A percentile compares a stretch with the other conserved stretches of the same genome.
Evolutionary conservation across 1,139 yeast genomes (phyloP).

Genomic region (Debaryomyces sp.): DNA sequence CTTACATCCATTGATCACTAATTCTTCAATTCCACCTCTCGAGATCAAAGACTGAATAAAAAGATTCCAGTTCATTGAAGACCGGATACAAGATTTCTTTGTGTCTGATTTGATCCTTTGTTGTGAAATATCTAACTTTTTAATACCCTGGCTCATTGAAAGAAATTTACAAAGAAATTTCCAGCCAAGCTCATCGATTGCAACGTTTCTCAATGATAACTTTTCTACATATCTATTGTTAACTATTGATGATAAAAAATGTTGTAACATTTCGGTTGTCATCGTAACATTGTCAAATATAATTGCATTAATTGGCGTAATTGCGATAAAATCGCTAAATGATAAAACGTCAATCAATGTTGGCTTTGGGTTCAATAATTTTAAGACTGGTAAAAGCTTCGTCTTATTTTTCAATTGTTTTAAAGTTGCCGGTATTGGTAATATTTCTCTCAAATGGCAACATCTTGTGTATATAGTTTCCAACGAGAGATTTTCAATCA

Average conservation of each 20-base stretch:
- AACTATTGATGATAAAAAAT: constrained; percentile 64
- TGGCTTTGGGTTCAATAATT: constrained; percentile 86
- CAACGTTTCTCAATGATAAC: constrained; percentile 76
- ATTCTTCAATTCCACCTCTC: constrained; percentile 80
- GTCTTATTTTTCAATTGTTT: constrained; percentile 79
- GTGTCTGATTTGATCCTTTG: constrained; percentile 62
- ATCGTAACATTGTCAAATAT: constrained; percentile 83
- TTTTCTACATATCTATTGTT: constrained; percentile 64
- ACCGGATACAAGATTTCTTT: constrained; percentile 48
- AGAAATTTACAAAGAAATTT: constrained; percentile 70
- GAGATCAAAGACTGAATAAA: constrained; percentile 58
- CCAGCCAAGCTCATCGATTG: constrained; percentile 77
- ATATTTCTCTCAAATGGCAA: constrained; percentile 87
- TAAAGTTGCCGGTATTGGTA: constrained; percentile 90
- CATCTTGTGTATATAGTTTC: constrained; percentile 86
- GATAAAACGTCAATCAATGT: constrained; percentile 87
- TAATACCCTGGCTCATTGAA: constrained; percentile 55
- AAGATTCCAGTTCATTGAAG: constrained; percentile 76
- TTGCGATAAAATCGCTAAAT: constrained; percentile 83
- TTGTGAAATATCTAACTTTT: constrained; percentile 79
- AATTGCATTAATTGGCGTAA: constrained; percentile 77
- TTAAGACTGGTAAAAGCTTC: constrained; percentile 74
- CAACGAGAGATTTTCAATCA: constrained; percentile 46
- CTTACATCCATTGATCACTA: constrained; percentile 80
- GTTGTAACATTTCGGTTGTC: constrained; percentile 78